Conservation (phyloP, 176 grass and related monocot genomes). For the Triticum timopheevii region DNA sequence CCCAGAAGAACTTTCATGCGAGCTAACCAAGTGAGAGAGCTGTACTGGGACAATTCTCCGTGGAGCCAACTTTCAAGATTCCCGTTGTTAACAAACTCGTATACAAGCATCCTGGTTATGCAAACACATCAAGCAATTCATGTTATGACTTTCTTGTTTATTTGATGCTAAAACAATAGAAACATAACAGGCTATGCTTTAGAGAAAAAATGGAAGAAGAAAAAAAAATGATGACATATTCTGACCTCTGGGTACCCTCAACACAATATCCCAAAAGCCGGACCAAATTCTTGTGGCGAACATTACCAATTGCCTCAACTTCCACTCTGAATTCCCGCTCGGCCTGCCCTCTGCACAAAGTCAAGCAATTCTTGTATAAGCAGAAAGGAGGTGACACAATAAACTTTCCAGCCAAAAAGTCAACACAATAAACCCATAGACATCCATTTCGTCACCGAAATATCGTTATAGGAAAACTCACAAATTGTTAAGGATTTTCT, state of each 20-base stretch:
- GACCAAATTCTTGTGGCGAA: conserved; percentile 96
- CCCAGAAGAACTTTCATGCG: conserved; percentile 91
- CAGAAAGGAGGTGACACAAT: background rate
- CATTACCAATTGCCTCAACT: conserved; percentile 97
- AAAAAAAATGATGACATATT: background rate
- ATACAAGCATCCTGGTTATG: conserved; percentile 88
- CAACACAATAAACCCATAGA: conserved; percentile 2
- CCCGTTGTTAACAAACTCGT: conserved; percentile 95
- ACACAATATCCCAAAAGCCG: conserved; percentile 90
- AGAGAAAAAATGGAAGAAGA: background rate
- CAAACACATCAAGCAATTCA: conserved; percentile 40
- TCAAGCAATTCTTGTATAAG: conserved; percentile 15
- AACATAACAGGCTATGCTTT: conserved; percentile 10
- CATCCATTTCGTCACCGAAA: background rate
- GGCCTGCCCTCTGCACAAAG: conserved; percentile 72
- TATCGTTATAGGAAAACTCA: conserved; percentile 36
- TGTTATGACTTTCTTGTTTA: conserved; percentile 1
- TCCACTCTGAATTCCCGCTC: conserved; percentile 99
- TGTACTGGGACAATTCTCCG: conserved; percentile 72
- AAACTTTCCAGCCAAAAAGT: conserved; percentile 8
- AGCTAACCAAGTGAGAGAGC: conserved; percentile 94
- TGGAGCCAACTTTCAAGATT: conserved; percentile 98
- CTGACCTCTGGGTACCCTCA: conserved; percentile 94
- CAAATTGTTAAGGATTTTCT: conserved; percentile 97
- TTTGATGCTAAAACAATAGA: conserved; percentile 14